Evolutionary conservation across 495 filamentous ascomycete species (phyloP).

Genomic region (Rostrohypoxylon terebratum): DNA sequence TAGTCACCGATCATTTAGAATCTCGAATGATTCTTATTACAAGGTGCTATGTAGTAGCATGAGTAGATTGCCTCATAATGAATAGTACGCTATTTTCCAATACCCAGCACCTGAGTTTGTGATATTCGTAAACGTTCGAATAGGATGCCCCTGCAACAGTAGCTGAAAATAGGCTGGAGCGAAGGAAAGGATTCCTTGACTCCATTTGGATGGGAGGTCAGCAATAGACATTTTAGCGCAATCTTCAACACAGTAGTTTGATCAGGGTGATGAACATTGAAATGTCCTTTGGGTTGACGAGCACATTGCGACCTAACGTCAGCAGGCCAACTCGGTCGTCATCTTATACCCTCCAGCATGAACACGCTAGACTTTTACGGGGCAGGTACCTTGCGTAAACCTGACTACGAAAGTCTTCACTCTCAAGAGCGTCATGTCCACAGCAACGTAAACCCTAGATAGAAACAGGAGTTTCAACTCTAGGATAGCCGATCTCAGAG

Average conservation of each 20-base stretch:
- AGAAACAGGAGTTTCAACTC: not conserved
- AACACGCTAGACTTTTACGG: not conserved
- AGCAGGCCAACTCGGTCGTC: conserved; percentile 3
- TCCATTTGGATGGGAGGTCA: not conserved
- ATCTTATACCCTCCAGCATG: not conserved
- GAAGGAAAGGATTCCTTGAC: not conserved
- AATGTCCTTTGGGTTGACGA: conserved; percentile 5
- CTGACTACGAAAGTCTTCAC: not conserved
- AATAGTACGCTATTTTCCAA: not conserved
- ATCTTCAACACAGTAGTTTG: not conserved
- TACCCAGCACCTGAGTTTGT: not conserved
- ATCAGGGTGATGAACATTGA: not conserved
- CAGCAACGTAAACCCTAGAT: not conserved
- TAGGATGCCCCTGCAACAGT: not conserved
- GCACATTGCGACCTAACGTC: conserved; percentile 3
- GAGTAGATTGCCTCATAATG: too few relatives aligned
- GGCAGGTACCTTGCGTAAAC: not conserved
- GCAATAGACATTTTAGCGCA: not conserved
- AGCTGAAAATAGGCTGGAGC: not conserved
- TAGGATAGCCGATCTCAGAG: not conserved
- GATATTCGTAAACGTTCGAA: not conserved
- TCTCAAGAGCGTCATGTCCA: not conserved
- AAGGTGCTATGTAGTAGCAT: too few relatives aligned
- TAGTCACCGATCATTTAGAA: not conserved
- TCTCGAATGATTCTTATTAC: not conserved